Evolutionary conservation across 441 rosid genomes (phyloP).

Genomic region (Eruca vesicaria): DNA sequence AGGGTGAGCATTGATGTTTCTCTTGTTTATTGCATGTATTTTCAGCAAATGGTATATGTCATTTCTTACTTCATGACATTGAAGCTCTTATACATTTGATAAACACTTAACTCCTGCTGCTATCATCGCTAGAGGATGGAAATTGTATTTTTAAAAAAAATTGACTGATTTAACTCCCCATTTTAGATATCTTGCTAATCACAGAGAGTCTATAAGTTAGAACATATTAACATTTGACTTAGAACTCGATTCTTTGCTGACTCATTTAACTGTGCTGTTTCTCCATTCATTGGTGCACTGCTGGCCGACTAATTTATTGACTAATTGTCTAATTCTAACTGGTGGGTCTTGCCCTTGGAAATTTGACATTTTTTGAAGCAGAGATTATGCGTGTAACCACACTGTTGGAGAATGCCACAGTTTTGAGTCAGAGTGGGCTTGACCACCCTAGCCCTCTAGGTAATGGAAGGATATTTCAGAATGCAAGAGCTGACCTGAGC

Average conservation of each 20-base stretch:
- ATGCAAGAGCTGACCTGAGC: slow-evolving; percentile 85
- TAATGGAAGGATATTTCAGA: slow-evolving; percentile 84
- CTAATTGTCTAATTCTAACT: slow-evolving; percentile 78
- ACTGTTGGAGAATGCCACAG: slow-evolving; percentile 97
- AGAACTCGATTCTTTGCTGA: slow-evolving; percentile 41
- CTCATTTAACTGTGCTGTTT: slow-evolving; percentile 49
- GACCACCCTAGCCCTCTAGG: slow-evolving; percentile 91
- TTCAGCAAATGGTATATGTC: background rate
- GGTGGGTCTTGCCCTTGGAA: slow-evolving; percentile 93
- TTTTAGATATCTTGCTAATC: slow-evolving; percentile 3
- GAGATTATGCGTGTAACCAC: slow-evolving; percentile 97
- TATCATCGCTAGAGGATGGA: background rate
- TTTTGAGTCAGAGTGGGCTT: slow-evolving; percentile 95
- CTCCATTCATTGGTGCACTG: slow-evolving; percentile 65
- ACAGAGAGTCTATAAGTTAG: background rate
- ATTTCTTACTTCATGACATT: slow-evolving; percentile 3
- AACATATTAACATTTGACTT: slow-evolving; percentile 7
- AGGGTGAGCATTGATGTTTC: slow-evolving; percentile 55
- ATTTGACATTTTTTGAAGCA: slow-evolving; percentile 95
- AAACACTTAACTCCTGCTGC: background rate
- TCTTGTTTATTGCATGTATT: background rate
- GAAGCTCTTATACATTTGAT: slow-evolving; percentile 17
- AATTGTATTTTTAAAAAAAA: background rate
- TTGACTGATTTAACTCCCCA: background rate
- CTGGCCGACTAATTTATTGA: slow-evolving; percentile 61